phyloP scores from a whole-genome alignment of 805 yeast genomes.

The Komagataella kurtzmanii region DNA sequence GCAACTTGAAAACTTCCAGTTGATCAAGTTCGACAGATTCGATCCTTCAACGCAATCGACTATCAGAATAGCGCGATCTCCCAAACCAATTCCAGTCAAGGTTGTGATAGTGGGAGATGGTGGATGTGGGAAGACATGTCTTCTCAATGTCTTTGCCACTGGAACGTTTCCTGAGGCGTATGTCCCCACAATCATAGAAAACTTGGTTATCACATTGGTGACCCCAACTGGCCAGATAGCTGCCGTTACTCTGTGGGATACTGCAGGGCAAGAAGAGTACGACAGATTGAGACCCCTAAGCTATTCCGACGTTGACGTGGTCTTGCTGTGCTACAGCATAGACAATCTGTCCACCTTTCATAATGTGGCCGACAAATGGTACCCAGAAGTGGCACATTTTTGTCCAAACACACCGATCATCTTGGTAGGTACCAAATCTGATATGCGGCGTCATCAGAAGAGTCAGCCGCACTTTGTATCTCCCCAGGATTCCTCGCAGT shows the following conservation, averaged over 20 bases:
- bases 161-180: conserved; percentile 59
- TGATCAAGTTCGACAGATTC: neutral
- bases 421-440: conserved; percentile 75
- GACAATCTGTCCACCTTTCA: conserved; percentile 49
- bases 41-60: conserved; percentile 1
- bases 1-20: neutral
- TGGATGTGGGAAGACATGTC: conserved; percentile 82
- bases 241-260: conserved; percentile 75
- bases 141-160: conserved; percentile 43
- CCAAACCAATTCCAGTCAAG: conserved; percentile 8
- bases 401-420: conserved; percentile 71
- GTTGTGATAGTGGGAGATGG: conserved; percentile 80
- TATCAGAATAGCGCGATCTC: neutral
- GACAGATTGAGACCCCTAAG: conserved; percentile 68
- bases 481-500: conserved; percentile 32
- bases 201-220: conserved; percentile 46
- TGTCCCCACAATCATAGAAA: conserved; percentile 77
- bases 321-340: conserved; percentile 66
- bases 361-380: conserved; percentile 74
- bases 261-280: conserved; percentile 85
- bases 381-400: conserved; percentile 73
- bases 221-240: conserved; percentile 34
- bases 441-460: conserved; percentile 22
- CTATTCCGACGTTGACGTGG: conserved; percentile 66
- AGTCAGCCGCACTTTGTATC: conserved; percentile 12